phyloP scores from a whole-genome alignment of 2,329 filamentous ascomycete genomes.

The Hypoxylon sp. region DNA sequence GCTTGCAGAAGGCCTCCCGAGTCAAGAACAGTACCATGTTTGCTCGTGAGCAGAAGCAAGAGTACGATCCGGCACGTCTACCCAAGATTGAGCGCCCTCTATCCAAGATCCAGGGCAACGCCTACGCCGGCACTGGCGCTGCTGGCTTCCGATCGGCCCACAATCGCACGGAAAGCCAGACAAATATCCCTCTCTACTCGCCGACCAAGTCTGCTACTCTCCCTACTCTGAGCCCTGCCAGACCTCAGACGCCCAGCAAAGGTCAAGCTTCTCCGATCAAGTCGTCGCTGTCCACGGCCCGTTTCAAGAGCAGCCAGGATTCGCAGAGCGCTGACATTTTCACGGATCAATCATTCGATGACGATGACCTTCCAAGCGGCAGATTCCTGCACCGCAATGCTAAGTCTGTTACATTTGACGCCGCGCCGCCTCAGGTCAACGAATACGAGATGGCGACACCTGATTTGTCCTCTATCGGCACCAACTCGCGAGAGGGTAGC shows the following conservation, averaged over 20 bases:
- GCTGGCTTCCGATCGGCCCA: conserved; percentile 61
- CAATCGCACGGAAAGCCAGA: conserved; percentile 65
- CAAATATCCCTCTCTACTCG: conserved; percentile 64
- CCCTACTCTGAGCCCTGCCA: conserved; percentile 39
- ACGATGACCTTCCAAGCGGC: conserved; percentile 68
- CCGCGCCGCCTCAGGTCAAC: conserved; percentile 90
- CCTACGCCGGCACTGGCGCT: conserved; percentile 67
- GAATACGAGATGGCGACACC: conserved; percentile 99
- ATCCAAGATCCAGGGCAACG: conserved; percentile 77
- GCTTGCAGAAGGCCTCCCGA: conserved; percentile 89
- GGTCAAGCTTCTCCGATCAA: conserved; percentile 83
- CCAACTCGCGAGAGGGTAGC: conserved; percentile 90
- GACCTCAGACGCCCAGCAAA: conserved; percentile 67
- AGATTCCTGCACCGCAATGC: conserved; percentile 80
- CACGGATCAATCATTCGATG: conserved; percentile 66
- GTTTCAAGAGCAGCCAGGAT: conserved; percentile 74
- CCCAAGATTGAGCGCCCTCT: conserved; percentile 84
- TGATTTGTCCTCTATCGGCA: conserved; percentile 90
- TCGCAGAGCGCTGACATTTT: conserved; percentile 73
- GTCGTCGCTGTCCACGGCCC: conserved; percentile 78
- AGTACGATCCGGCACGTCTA: conserved; percentile 85
- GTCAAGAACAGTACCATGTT: conserved; percentile 99
- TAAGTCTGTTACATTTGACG: conserved; percentile 97
- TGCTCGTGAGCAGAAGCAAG: conserved; percentile 87
- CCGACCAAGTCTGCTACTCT: conserved; percentile 56